Evolutionary conservation across 305 asterid genomes (phyloP).

Genomic region (Nicotiana rustica): DNA sequence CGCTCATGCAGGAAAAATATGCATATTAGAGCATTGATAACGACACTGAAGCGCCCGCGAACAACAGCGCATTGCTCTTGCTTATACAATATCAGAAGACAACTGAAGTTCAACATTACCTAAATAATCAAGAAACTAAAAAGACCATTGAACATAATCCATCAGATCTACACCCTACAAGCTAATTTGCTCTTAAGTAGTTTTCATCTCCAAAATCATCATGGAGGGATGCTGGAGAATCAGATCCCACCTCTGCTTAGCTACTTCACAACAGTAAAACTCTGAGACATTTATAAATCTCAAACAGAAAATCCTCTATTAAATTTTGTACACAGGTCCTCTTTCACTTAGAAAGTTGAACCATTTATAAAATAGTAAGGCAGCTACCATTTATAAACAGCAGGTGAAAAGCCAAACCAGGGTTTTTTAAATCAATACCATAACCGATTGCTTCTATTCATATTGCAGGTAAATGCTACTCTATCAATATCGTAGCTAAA

Average conservation of each 20-base stretch:
- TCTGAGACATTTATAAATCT: not conserved
- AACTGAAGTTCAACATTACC: not conserved
- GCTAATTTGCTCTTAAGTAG: slow-evolving; percentile 2
- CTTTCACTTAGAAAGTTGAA: slow-evolving; percentile 8
- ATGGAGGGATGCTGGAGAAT: slow-evolving; percentile 3
- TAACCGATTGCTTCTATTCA: slow-evolving; percentile 15
- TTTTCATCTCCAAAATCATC: slow-evolving; percentile 22
- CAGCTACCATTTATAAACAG: not conserved
- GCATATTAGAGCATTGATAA: too few species aligned
- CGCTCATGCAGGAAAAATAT: too few species aligned
- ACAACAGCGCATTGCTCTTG: not conserved
- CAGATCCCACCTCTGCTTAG: slow-evolving; percentile 16
- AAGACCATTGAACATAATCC: not conserved
- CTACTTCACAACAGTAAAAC: slow-evolving; percentile 28
- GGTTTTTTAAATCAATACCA: slow-evolving; percentile 16
- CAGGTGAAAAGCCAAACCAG: slow-evolving; percentile 6
- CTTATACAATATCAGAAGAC: not conserved
- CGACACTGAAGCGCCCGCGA: too few species aligned
- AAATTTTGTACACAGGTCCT: not conserved
- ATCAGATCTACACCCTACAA: slow-evolving; percentile 1
- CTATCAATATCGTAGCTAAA: not conserved
- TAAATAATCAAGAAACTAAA: not conserved
- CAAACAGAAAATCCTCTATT: slow-evolving; percentile 18
- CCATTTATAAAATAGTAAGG: slow-evolving; percentile 17
- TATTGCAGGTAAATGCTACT: not conserved